A percentile compares a stretch with the other conserved stretches of the same genome.
Conservation (phyloP, 257 asterid species). For the Anisodus acutangulus region DNA sequence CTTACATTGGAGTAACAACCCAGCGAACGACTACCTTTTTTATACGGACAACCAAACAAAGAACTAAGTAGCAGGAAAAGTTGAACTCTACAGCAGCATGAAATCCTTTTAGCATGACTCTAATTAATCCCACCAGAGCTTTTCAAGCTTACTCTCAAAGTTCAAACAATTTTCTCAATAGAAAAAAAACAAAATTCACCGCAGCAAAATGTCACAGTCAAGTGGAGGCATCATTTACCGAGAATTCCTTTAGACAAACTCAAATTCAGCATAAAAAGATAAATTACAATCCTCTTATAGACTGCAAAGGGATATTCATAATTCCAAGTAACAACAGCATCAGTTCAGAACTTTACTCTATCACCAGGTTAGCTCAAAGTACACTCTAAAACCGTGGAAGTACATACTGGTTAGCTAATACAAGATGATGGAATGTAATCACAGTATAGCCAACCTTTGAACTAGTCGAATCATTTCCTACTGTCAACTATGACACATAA, state of each 20-base stretch:
- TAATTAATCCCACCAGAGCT: neutral
- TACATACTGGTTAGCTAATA: slow-evolving; percentile 5
- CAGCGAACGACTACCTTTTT: neutral
- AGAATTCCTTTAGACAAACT: neutral
- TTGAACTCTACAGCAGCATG: neutral
- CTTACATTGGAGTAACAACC: slow-evolving; percentile 4
- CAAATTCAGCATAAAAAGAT: slow-evolving; percentile 7
- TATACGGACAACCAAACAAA: neutral
- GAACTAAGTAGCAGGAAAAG: slow-evolving; percentile 9
- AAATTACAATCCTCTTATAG: neutral
- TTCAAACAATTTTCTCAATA: slow-evolving; percentile 15
- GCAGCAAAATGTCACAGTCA: neutral
- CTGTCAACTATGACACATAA: slow-evolving; percentile 26
- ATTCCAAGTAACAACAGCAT: slow-evolving; percentile 8
- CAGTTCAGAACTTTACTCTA: slow-evolving; percentile 17
- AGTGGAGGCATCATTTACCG: neutral
- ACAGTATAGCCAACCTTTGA: slow-evolving; percentile 20
- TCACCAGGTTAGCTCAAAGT: neutral
- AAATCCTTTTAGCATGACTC: neutral
- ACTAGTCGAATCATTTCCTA: slow-evolving; percentile 18
- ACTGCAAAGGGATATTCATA: neutral
- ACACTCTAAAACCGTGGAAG: slow-evolving; percentile 18
- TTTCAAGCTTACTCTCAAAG: neutral
- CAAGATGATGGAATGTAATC: slow-evolving; percentile 5
- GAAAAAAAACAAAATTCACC: neutral